Percentiles rank a stretch among this genome's conserved stretches.
Evolutionary conservation across 192 early-diverging fungal genomes (phyloP).

Genomic region (Backusella psychrophila): DNA sequence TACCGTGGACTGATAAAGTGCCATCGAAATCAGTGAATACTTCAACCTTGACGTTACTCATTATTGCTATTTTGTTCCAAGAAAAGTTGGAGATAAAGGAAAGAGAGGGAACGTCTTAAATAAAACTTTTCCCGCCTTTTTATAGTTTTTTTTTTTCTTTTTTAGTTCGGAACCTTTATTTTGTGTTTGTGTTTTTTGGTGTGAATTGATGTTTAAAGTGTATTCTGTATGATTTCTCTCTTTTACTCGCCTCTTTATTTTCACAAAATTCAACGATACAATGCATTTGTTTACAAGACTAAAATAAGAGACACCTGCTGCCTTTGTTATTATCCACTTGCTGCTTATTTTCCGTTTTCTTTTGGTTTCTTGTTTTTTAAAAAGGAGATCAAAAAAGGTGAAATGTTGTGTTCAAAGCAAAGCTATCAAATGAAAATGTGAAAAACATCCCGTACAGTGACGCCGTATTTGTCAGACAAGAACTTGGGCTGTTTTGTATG

Average conservation of each 20-base stretch:
- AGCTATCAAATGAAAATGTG: not conserved
- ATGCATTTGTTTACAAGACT: not conserved
- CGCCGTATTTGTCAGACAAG: no score
- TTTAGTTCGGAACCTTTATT: not conserved
- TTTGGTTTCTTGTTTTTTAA: not conserved
- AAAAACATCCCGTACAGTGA: not conserved
- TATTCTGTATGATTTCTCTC: not conserved
- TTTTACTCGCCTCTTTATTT: not conserved
- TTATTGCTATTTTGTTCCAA: not conserved
- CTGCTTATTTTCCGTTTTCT: not conserved
- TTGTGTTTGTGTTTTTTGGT: not conserved
- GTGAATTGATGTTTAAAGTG: not conserved
- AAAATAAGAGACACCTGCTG: not conserved
- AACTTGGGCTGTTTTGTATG: no score
- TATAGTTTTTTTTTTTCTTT: not conserved
- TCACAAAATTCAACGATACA: no score
- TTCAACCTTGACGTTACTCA: conserved; percentile 36
- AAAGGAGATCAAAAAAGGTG: not conserved
- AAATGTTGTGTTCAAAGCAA: not conserved
- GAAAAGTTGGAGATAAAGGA: not conserved
- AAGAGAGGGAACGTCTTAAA: not conserved
- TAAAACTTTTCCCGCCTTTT: not conserved
- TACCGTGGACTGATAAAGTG: conserved; percentile 45
- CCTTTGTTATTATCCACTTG: not conserved
- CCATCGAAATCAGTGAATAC: conserved; percentile 58